These are phyloP conservation scores for Colletotrichum costaricense DNA, from an alignment of 2,329 filamentous ascomycete species.

Conservation along the genomic window DNA sequence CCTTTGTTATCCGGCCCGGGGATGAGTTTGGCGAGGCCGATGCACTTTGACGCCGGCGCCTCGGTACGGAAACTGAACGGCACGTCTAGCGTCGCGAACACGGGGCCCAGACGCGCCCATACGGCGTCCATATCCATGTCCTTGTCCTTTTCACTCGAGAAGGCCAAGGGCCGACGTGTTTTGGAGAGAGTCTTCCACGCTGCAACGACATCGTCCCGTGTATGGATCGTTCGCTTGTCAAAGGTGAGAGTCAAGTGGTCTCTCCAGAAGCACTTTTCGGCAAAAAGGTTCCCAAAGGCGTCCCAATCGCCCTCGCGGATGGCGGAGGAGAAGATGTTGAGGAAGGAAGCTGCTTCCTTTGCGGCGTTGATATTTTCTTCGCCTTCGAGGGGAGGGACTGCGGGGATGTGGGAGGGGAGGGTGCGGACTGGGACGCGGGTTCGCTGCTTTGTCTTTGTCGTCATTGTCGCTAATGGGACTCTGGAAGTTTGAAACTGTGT, in stretches of 20 bases:
- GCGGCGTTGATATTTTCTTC: slow-evolving; percentile 7
- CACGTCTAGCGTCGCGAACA: not conserved
- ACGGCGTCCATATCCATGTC: not conserved
- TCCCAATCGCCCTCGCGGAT: slow-evolving; percentile 8
- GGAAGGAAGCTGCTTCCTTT: not conserved
- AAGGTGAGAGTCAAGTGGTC: slow-evolving; percentile 30
- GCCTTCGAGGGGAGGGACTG: slow-evolving; percentile 14
- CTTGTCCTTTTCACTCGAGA: not conserved
- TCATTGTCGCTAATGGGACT: not conserved
- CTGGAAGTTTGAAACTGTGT: not conserved
- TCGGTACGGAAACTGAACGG: slow-evolving; percentile 21
- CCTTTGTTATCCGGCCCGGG: not conserved
- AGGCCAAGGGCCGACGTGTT: not conserved
- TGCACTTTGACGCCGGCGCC: not conserved
- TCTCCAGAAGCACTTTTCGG: slow-evolving; percentile 20
- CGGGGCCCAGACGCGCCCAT: not conserved
- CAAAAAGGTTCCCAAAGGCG: slow-evolving; percentile 16
- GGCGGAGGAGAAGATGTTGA: not conserved
- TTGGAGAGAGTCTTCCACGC: slow-evolving; percentile 12
- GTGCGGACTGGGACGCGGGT: slow-evolving; percentile 7
- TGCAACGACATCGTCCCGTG: not conserved
- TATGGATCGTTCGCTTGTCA: slow-evolving; percentile 31
- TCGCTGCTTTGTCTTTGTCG: not conserved
- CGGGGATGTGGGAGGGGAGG: slow-evolving; percentile 15
- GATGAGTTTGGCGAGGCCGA: slow-evolving; percentile 15